Evolutionary conservation across 1,284 basidiomycete species (phyloP).

Genomic region (Sporisorium reilianum): DNA sequence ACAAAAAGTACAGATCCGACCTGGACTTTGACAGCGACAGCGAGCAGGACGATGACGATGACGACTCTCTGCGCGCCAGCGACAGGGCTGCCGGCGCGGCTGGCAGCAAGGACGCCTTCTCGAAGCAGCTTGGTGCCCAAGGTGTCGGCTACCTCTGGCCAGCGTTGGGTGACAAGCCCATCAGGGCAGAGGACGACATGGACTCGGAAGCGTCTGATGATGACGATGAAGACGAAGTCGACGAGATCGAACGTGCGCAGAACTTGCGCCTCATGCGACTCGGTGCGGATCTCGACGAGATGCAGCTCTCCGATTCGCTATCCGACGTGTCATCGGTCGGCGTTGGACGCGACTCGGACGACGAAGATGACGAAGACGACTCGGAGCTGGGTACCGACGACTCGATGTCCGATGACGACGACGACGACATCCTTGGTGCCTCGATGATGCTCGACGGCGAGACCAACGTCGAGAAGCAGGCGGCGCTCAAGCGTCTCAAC

Average conservation of each 20-base stretch:
- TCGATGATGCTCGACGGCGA: constrained; percentile 58
- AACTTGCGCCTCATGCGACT: constrained; percentile 55
- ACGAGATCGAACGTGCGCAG: constrained; percentile 53
- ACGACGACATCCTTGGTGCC: constrained; percentile 49
- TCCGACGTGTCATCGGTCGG: constrained; percentile 62
- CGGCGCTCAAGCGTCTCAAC: constrained; percentile 59
- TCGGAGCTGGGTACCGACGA: constrained; percentile 25
- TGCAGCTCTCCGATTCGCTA: constrained; percentile 45
- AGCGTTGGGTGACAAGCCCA: constrained; percentile 39
- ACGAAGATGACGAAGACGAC: constrained; percentile 41
- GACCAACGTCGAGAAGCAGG: constrained; percentile 58
- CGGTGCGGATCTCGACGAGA: constrained; percentile 41
- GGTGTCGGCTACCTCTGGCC: constrained; percentile 63
- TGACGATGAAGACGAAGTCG: constrained; percentile 49
- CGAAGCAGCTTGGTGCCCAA: constrained; percentile 41
- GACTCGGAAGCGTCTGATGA: constrained; percentile 43
- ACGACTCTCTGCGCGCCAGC: constrained; percentile 53
- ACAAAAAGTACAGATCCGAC: constrained; percentile 51
- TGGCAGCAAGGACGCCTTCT: constrained; percentile 16
- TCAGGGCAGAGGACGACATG: constrained; percentile 18
- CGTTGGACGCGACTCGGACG: constrained; percentile 50
- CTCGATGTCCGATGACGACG: constrained; percentile 30
- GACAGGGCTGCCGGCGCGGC: constrained; percentile 19
- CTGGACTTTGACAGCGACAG: constrained; percentile 52
- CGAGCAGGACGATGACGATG: constrained; percentile 41